Base-by-base conservation (phyloP, 225 moss, liverwort and hornwort genomes). In the Anthoceros angustus region DNA sequence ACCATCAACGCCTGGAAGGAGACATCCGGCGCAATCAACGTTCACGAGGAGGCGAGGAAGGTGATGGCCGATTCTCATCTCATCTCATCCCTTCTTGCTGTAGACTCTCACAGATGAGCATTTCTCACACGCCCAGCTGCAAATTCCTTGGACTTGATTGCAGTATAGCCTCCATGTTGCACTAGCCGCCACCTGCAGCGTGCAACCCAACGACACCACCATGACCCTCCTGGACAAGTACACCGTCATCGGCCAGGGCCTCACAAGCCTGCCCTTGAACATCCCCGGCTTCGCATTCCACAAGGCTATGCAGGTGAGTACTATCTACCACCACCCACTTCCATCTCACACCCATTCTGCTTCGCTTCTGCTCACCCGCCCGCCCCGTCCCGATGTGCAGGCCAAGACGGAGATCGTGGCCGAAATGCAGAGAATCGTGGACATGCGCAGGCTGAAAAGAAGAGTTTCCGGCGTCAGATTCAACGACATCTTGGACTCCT, bases 151-250 rank as follows among this genome's bases (percentile, higher is more conserved):
- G 32, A 32, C 55, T 20, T 55, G 55, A 7, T 9, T 55, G 55
- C 55, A 55, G 55, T 55, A 18, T 55, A 55, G 55, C 55, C 55
- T 55, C n/a, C 55, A 55, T 20, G 55, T 55, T 0, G 55, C 55
- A 0, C 55, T 55, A 23, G 55, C 55, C n/a, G 55, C 55, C 16
- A 23, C 23, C n/a, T 55, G 55, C 55, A 55, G 55, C 55, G 55
- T 55, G 55, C n/a, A 55, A 23, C 55, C 55, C 55, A 20, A 55
- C 55, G 55, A 55, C 0, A 55, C 23, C n/a, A 55, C 55, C 7
- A 55, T 55, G 55, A 18, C 7, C n/a, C 55, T 55, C 16, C 55
- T 55, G 55, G 55, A 55, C 10, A 55, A 55, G 55, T 55, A 55
- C n/a, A 18, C 23, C 55, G 14, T 23, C 55, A 18, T 55, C 16